These are phyloP conservation scores for Xylariaceae sp. DNA, from an alignment of 2,329 filamentous ascomycete genomes.

Conservation along the genomic window DNA sequence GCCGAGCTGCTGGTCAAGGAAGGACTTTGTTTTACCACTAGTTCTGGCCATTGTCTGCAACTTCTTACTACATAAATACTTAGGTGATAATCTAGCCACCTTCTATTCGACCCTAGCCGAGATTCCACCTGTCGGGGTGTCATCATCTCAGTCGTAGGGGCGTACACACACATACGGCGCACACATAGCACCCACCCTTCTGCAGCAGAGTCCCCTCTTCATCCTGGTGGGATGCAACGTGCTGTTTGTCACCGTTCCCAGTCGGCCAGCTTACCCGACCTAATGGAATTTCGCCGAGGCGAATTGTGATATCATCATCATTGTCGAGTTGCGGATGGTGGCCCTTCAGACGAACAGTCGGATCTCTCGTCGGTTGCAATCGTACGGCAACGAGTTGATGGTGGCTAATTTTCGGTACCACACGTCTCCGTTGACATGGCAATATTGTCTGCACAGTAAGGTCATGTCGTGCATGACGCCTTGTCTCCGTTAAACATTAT, in stretches of 20 bases:
- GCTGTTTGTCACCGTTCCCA: constrained; percentile 21
- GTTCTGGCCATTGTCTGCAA: background rate
- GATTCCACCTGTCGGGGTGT: constrained; percentile 10
- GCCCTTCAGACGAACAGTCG: constrained; percentile 12
- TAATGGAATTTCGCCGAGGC: constrained; percentile 21
- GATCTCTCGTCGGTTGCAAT: constrained; percentile 12
- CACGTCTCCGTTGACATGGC: constrained; percentile 6
- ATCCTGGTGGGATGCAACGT: constrained; percentile 23
- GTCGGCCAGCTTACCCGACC: constrained; percentile 20
- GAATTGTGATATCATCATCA: constrained; percentile 26
- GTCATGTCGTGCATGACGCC: constrained; percentile 27
- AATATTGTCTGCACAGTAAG: constrained; percentile 20
- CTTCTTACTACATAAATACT: constrained; percentile 1
- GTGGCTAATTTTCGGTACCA: constrained; percentile 12
- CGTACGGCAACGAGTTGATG: constrained; percentile 13
- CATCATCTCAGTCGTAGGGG: constrained; percentile 4
- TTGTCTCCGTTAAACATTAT: constrained; percentile 14
- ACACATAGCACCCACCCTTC: constrained; percentile 15
- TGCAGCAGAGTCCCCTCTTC: constrained; percentile 20
- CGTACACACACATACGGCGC: constrained; percentile 19
- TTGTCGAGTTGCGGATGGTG: constrained; percentile 16
- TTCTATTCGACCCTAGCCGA: background rate
- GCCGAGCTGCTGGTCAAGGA: constrained; percentile 6
- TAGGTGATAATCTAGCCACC: background rate
- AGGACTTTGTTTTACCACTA: background rate